Conservation (phyloP, 805 yeast species). For the Lipomyces lipofer region DNA sequence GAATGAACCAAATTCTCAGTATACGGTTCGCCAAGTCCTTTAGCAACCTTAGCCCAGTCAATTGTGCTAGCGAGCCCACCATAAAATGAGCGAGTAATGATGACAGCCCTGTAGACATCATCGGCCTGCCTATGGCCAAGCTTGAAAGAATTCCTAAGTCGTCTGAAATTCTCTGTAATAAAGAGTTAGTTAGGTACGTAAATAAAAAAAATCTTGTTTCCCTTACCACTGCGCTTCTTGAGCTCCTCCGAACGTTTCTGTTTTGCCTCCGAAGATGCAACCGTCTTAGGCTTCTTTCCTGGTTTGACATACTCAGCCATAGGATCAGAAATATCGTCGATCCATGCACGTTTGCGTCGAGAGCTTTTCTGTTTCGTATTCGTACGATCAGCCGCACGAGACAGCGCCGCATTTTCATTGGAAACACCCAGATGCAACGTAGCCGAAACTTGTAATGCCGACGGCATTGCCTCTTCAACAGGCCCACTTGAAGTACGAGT, state of each 20-base stretch:
- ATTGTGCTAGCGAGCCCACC: slow-evolving; percentile 54
- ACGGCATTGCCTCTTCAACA: too few species aligned
- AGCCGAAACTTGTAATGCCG: too few species aligned
- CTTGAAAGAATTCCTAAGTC: background rate
- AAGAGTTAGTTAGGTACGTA: too few species aligned
- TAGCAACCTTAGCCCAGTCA: slow-evolving; percentile 64
- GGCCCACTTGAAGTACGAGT: too few species aligned
- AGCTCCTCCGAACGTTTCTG: slow-evolving; percentile 3
- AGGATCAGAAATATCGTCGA: background rate
- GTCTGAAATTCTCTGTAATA: background rate
- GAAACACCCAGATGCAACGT: too few species aligned
- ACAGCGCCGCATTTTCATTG: too few species aligned
- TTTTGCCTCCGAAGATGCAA: slow-evolving; percentile 7
- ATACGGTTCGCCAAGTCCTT: slow-evolving; percentile 46
- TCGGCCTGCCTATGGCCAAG: slow-evolving; percentile 52
- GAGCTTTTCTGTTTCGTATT: too few species aligned
- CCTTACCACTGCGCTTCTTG: slow-evolving; percentile 1
- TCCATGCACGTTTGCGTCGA: background rate
- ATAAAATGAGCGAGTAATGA: slow-evolving; percentile 58
- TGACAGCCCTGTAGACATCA: slow-evolving; percentile 60
- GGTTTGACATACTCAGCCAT: slow-evolving; percentile 6
- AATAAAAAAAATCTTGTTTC: too few species aligned
- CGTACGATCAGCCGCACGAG: too few species aligned
- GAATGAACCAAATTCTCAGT: slow-evolving; percentile 51
- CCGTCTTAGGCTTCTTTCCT: slow-evolving; percentile 7